Evolutionary conservation across 345 rosid genomes (phyloP).

Genomic region (Rhizophora mangle): DNA sequence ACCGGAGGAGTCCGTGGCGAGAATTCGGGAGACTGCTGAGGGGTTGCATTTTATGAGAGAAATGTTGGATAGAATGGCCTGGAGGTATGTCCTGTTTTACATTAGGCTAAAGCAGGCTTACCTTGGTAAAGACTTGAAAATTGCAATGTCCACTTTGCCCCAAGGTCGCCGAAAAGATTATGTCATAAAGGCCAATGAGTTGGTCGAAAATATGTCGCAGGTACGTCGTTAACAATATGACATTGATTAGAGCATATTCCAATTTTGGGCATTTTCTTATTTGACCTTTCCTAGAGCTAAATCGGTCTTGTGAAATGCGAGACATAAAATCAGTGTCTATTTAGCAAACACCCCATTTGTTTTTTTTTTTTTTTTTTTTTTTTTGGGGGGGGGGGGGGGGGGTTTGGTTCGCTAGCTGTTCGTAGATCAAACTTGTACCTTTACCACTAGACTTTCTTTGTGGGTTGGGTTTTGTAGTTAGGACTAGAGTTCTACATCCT

Average conservation of each 20-base stretch:
- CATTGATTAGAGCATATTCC: not conserved
- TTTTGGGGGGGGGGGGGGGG: too few relatives aligned
- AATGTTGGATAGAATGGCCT: conserved; percentile 86
- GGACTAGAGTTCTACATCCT: too few relatives aligned
- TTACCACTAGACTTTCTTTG: too few relatives aligned
- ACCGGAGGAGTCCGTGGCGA: conserved; percentile 75
- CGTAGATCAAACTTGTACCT: too few relatives aligned
- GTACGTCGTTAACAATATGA: conserved; percentile 25
- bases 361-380: not conserved
- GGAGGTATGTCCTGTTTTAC: conserved; percentile 85
- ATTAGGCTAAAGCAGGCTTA: conserved; percentile 68
- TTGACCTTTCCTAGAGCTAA: too few relatives aligned
- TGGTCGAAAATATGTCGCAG: conserved; percentile 72
- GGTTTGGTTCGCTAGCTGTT: too few relatives aligned
- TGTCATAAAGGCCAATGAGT: conserved; percentile 64
- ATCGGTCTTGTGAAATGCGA: too few relatives aligned
- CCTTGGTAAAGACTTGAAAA: conserved; percentile 77
- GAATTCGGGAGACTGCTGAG: conserved; percentile 84
- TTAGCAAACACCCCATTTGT: too few relatives aligned
- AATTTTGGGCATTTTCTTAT: too few relatives aligned
- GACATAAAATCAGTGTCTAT: too few relatives aligned
- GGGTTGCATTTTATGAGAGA: conserved; percentile 73
- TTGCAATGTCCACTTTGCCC: conserved; percentile 59
- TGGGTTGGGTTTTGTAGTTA: too few relatives aligned
- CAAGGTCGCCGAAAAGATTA: conserved; percentile 50